Percentiles rank a stretch among this genome's conserved stretches.
Conservation (phyloP, 495 filamentous ascomycete genomes). For the Choiromyces venosus region DNA sequence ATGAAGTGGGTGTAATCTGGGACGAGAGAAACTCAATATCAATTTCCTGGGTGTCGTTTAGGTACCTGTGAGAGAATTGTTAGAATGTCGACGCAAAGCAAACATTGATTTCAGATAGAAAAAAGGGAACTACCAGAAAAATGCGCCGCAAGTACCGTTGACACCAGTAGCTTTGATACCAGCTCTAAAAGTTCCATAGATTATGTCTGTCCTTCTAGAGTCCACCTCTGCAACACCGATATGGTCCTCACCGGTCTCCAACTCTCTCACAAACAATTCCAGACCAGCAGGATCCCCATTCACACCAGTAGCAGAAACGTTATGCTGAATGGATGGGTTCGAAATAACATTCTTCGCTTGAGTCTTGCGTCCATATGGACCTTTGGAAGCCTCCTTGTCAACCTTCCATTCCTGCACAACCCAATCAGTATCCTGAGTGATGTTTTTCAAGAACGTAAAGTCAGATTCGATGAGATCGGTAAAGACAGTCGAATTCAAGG, state of each 20-base stretch:
- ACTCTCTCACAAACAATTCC: slow-evolving; percentile 54
- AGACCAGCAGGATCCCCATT: slow-evolving; percentile 54
- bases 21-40: slow-evolving; percentile 69
- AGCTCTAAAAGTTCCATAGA: slow-evolving; percentile 62
- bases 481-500: slow-evolving; percentile 52
- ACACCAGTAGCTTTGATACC: slow-evolving; percentile 57
- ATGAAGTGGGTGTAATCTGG: slow-evolving; percentile 52
- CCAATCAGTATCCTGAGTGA: slow-evolving; percentile 55
- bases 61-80: slow-evolving; percentile 46
- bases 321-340: slow-evolving; percentile 48
- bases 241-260: slow-evolving; percentile 45
- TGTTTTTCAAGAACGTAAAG: slow-evolving; percentile 55
- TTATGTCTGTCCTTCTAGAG: slow-evolving; percentile 53
- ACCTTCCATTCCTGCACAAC: slow-evolving; percentile 59
- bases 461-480: slow-evolving; percentile 66
- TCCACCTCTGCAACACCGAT: slow-evolving; percentile 59
- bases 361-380: slow-evolving; percentile 62
- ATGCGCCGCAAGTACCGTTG: slow-evolving; percentile 65
- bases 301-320: slow-evolving; percentile 44
- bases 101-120: slow-evolving; percentile 8
- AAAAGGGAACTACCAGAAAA: slow-evolving; percentile 59
- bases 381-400: slow-evolving; percentile 49
- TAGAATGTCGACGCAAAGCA: slow-evolving; percentile 3
- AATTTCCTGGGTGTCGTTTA: slow-evolving; percentile 72
- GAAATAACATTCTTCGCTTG: slow-evolving; percentile 51